phyloP scores from a whole-genome alignment of 163 green algal species.

The Chloromonas sp. region DNA sequence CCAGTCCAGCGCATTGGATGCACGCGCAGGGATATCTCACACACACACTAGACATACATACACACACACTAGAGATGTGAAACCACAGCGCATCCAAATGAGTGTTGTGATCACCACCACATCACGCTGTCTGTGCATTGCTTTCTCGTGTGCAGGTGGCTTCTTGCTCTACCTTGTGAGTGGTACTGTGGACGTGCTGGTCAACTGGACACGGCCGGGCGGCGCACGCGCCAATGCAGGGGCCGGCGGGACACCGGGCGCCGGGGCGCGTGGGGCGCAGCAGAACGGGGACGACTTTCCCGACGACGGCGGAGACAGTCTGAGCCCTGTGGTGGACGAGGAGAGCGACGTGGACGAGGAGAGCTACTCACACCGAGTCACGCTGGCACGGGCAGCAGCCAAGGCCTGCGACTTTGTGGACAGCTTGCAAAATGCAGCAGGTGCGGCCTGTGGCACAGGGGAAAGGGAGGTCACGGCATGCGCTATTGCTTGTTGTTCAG shows the following conservation, averaged over 20 bases:
- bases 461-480: too few species aligned
- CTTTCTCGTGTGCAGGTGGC: conserved; percentile 23
- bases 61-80: too few species aligned
- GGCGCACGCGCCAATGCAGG: background rate
- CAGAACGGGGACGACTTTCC: conserved; percentile 11
- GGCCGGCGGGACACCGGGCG: background rate
- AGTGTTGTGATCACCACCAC: too few species aligned
- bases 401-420: conserved; percentile 44
- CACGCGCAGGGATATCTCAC: too few species aligned
- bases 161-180: conserved; percentile 68
- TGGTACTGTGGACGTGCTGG: conserved; percentile 59
- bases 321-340: conserved; percentile 37
- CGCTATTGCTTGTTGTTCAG: too few species aligned
- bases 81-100: too few species aligned
- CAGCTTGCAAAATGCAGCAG: conserved; percentile 31
- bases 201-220: conserved; percentile 25
- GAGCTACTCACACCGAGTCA: conserved; percentile 22
- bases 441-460: background rate
- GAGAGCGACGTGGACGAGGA: conserved; percentile 47
- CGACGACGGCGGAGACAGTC: conserved; percentile 21
- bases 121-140: background rate
- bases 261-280: background rate
- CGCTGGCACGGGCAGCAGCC: conserved; percentile 29
- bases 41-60: too few species aligned
- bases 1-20: too few species aligned